Evolutionary conservation across 2,329 filamentous ascomycete genomes (phyloP), one percentile per base, ranked within the genome.

Genomic region (Gaeumannomyces sp.): DNA sequence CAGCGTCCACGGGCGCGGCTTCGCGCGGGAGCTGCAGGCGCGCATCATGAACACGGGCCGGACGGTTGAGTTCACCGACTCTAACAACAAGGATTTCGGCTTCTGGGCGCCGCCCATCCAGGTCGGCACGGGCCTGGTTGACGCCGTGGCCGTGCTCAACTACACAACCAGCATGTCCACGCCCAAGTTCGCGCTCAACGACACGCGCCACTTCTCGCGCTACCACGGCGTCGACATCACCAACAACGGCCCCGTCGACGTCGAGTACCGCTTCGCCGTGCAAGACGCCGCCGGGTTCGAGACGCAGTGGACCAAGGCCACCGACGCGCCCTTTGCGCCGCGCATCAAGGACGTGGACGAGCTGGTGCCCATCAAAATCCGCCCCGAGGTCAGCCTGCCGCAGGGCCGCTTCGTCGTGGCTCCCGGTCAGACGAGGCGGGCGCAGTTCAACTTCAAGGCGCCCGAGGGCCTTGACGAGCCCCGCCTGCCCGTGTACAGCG

Each of bases 141-240:
- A 80, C 64, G 78, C 76, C 28, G 74, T 72, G 65, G 76, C 78
- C 65, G 75, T 78, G 16, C 72, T 80, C 22, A 72, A 77, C 65
- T 74, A 77, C 59, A 73, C 67, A 5, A 78, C 76, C 1, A 67
- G 70, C 19, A 68, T 81, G 59, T 73, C 74, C 13, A 75, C 74
- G 3, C 73, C 73, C 50, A 78, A 75, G 67, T 72, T 81, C 53
- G 72, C 73, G 33, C 77, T 81, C 69, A 81, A 81, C 67, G 79
- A 81, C 68, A 80, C 78, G 19, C 72, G 73, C 31, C 69, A 79
- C 69, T 76, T 80, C 65, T 70, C 70, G 31, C 69, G 66, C 38
- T 68, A 70, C 45, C 72, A 74, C 66, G 64, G 61, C 4, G 59
- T 73, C 14, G 65, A 67, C 61, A 73, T 81, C 66, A 76, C 73